Percentiles rank a stretch among this genome's conserved stretches.
phyloP scores from a whole-genome alignment of 139 green algal species.

The Chlorella sp. region DNA sequence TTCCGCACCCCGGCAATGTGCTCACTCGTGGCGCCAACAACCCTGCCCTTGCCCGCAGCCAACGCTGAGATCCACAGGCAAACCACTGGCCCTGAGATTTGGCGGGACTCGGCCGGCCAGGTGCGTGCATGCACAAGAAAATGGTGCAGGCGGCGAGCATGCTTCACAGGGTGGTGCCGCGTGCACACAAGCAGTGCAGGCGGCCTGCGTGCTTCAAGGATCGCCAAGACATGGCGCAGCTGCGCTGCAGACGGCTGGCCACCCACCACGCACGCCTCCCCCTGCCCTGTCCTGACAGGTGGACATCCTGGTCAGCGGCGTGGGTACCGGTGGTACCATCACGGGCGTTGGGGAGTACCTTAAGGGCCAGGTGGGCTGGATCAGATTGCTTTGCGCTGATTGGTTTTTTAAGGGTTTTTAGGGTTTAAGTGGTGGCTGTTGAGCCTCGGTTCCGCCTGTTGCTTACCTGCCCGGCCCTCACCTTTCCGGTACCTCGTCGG shows the following conservation, averaged over 20 bases:
- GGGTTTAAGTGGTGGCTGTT: too few species aligned
- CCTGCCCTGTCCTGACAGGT: neutral
- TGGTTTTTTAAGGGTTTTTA: too few species aligned
- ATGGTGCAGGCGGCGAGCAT: neutral
- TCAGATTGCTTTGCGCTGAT: neutral
- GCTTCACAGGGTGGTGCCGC: neutral
- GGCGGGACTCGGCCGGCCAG: conserved; percentile 79
- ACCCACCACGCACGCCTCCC: neutral
- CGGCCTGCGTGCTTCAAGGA: too few species aligned
- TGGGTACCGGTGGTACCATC: conserved; percentile 93
- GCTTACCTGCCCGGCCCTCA: neutral
- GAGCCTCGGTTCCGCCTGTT: neutral
- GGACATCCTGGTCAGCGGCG: conserved; percentile 87
- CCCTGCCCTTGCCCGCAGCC: conserved; percentile 78
- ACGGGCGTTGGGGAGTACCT: conserved; percentile 83
- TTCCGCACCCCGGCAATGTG: too few species aligned
- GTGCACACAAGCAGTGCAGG: conserved; percentile 59
- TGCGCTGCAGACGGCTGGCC: neutral
- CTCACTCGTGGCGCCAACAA: too few species aligned
- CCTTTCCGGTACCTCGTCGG: too few species aligned
- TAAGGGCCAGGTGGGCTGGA: conserved; percentile 45
- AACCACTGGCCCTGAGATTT: conserved; percentile 91
- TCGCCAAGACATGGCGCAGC: neutral
- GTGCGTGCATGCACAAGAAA: conserved; percentile 72
- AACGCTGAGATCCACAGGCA: conserved; percentile 77